Evolutionary conservation across 164 flowering plant genomes (phyloP).

Genomic region (Magnolia officinalis): DNA sequence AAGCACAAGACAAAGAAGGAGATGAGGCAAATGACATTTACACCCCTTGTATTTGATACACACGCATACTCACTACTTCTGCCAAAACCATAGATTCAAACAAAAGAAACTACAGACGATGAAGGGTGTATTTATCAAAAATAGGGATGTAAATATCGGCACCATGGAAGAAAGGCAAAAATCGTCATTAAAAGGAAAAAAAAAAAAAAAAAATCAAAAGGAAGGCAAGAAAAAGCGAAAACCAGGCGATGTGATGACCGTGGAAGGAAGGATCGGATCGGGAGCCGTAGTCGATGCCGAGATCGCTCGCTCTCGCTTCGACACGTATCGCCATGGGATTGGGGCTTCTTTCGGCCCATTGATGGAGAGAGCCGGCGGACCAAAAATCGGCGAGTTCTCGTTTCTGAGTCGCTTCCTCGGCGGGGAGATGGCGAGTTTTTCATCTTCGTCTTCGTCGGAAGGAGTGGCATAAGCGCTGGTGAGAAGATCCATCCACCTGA

Average conservation of each 20-base stretch:
- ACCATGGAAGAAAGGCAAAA: neutral
- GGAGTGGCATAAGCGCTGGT: conserved; percentile 45
- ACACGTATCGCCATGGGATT: conserved; percentile 68
- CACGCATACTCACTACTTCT: neutral
- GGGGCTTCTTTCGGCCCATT: conserved; percentile 30
- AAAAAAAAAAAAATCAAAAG: neutral
- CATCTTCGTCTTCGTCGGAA: conserved; percentile 49
- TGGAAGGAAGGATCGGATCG: conserved; percentile 17
- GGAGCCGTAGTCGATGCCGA: conserved; percentile 20
- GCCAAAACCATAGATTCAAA: neutral
- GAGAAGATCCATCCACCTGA: conserved; percentile 55
- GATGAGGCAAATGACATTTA: neutral
- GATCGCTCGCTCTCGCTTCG: conserved; percentile 70
- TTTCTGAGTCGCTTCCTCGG: conserved; percentile 31
- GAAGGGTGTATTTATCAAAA: neutral
- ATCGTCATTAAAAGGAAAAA: neutral
- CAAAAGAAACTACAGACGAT: neutral
- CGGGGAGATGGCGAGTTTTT: conserved; percentile 14
- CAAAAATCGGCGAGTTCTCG: conserved; percentile 8
- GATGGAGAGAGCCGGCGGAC: neutral
- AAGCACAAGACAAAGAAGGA: neutral
- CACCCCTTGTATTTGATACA: neutral
- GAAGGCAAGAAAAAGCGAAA: conserved; percentile 10
- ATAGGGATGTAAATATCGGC: neutral
- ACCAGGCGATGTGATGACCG: conserved; percentile 31